Percentiles rank a stretch among this genome's conserved stretches.
phyloP scores from a whole-genome alignment of 1,284 basidiomycete genomes.

The Exsudoporus floridanus region DNA sequence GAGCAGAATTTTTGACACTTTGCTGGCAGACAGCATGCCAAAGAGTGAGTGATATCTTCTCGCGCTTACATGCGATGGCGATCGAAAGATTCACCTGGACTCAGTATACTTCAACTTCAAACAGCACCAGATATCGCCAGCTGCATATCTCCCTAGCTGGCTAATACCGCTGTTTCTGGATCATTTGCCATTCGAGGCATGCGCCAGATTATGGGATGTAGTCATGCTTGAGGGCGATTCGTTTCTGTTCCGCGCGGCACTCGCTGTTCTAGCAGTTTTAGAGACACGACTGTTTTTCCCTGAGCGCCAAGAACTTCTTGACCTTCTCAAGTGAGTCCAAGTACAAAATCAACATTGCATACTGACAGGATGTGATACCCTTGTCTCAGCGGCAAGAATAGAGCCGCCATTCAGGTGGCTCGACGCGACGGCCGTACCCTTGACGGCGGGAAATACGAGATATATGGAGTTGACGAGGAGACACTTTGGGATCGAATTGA shows the following conservation, averaged over 20 bases:
- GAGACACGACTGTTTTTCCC: constrained; percentile 88
- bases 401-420: constrained; percentile 79
- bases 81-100: constrained; percentile 3
- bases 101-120: constrained; percentile 94
- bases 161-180: constrained; percentile 81
- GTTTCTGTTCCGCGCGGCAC: constrained; percentile 78
- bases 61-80: background rate
- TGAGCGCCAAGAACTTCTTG: constrained; percentile 71
- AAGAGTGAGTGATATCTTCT: constrained; percentile 61
- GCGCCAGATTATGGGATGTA: constrained; percentile 88
- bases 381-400: constrained; percentile 68
- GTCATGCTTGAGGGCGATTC: constrained; percentile 85
- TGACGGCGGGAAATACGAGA: constrained; percentile 79
- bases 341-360: background rate
- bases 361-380: constrained; percentile 9
- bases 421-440: constrained; percentile 60
- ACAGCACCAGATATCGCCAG: constrained; percentile 82
- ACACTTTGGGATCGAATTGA: constrained; percentile 76
- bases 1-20: constrained; percentile 84
- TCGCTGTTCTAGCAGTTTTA: constrained; percentile 82
- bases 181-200: constrained; percentile 86
- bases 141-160: constrained; percentile 78
- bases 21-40: constrained; percentile 91
- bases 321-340: constrained; percentile 60
- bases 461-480: constrained; percentile 86